A percentile compares a stretch with the other conserved stretches of the same genome.
Evolutionary conservation across 345 rosid species (phyloP).

Genomic region (Reutealis trisperma): DNA sequence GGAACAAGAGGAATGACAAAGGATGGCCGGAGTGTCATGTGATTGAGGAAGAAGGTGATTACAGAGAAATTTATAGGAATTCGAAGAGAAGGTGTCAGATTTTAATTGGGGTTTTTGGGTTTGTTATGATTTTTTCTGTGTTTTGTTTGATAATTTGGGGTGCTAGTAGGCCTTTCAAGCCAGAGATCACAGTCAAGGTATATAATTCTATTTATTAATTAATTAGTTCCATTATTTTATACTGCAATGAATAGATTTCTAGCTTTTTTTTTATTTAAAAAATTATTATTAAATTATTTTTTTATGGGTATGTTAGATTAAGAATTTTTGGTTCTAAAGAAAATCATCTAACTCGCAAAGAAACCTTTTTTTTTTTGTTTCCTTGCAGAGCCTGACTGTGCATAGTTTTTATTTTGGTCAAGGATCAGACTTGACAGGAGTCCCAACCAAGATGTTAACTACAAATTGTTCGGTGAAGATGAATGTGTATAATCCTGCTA

Average conservation of each 20-base stretch:
- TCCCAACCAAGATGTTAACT: slow-evolving; percentile 24
- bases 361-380: too few species aligned
- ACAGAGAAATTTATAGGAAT: neutral
- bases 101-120: slow-evolving; percentile 12
- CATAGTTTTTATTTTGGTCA: slow-evolving; percentile 21
- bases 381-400: slow-evolving; percentile 21
- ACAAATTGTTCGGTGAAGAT: slow-evolving; percentile 23
- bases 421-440: slow-evolving; percentile 29
- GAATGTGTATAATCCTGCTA: slow-evolving; percentile 22
- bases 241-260: too few species aligned
- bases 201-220: too few species aligned
- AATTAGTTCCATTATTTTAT: too few species aligned
- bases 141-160: slow-evolving; percentile 26
- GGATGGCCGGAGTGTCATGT: slow-evolving; percentile 13
- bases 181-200: slow-evolving; percentile 22
- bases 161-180: slow-evolving; percentile 26
- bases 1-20: neutral
- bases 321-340: too few species aligned
- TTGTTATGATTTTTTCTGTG: neutral
- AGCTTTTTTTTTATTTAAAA: too few species aligned
- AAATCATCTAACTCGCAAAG: too few species aligned
- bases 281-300: too few species aligned
- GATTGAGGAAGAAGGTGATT: slow-evolving; percentile 23
- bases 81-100: slow-evolving; percentile 1
- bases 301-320: too few species aligned